Evolutionary conservation across 345 rosid genomes (phyloP).

Genomic region (Acer saccharum): DNA sequence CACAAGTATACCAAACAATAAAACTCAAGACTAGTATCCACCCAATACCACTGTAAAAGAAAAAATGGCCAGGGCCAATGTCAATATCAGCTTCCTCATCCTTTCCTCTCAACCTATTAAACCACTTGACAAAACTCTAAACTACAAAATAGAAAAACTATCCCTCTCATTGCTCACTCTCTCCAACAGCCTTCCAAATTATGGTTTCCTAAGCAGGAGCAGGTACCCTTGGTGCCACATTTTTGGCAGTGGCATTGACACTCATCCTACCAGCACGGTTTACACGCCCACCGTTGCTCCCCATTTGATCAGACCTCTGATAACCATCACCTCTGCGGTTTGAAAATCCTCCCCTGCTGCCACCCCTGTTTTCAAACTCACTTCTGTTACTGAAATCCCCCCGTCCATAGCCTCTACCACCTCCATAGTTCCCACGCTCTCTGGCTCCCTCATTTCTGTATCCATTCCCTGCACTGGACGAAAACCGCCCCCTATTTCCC

Average conservation of each 20-base stretch:
- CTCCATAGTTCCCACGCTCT: constrained; percentile 73
- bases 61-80: constrained; percentile 1
- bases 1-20: constrained; percentile 18
- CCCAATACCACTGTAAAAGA: constrained; percentile 7
- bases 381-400: constrained; percentile 54
- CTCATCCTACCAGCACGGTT: constrained; percentile 43
- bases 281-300: constrained; percentile 44
- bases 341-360: constrained; percentile 60
- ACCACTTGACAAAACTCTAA: constrained; percentile 4
- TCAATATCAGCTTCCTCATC: neutral
- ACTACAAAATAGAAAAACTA: constrained; percentile 19
- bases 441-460: constrained; percentile 75
- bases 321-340: constrained; percentile 70
- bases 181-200: neutral
- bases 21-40: neutral
- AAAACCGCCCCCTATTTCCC: constrained; percentile 60
- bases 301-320: constrained; percentile 45
- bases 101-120: constrained; percentile 11
- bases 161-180: neutral
- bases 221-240: constrained; percentile 45
- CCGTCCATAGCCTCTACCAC: constrained; percentile 64
- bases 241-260: constrained; percentile 40
- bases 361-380: constrained; percentile 69
- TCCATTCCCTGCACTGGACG: constrained; percentile 58
- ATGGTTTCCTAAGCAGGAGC: constrained; percentile 48